Base-by-base conservation (phyloP, 805 yeast genomes). In the Candida odintsovae region DNA sequence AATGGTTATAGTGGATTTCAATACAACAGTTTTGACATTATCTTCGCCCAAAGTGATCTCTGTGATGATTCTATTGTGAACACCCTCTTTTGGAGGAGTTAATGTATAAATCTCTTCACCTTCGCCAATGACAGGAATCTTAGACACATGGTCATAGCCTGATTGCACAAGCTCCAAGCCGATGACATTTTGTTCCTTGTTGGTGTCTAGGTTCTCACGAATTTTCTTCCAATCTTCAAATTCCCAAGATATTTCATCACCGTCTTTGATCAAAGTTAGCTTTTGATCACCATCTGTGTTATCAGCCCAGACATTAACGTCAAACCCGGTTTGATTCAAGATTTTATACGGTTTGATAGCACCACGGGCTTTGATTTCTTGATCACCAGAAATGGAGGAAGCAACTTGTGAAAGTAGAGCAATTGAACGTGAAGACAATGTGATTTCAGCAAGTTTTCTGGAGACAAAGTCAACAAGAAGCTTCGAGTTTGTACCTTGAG, bases 181-280 rank as follows among this genome's bases (percentile, higher is more conserved):
- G 26, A 92, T 65, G 4, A 73, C 68, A 40, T 80, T 82, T n/a
- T 71, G 72, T 18, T 75, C 77, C 38, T 75, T 78, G 46, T 84
- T 84, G 4, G 84, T 77, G 50, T 78, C 82, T 46, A 90, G 68
- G 46, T 81, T 80, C 58, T 92, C 96, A 64, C 99, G 82, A 21
- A 90, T 77, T 26, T 75, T 74, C 50, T 87, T 74, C 97, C 98
- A 94, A 60, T 92, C 97, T 57, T 90, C 96, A 69, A 95, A 95
- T 37, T 90, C 82, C 97, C 98, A 94, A 1, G 87, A 84, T 5
- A 78, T 61, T 4, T 65, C 63, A 6, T 76, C 78, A 2, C 77
- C 76, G 43, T 80, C 71, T 36, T 68, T 63, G 15, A 86, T 59
- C 0, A 56, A 35, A 0, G 73, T 69, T 15, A 65, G 28, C 1